A percentile compares a stretch with the other conserved stretches of the same genome.
phyloP scores from a whole-genome alignment of 2,329 filamentous ascomycete genomes.

The Dactylellina parvicollis region DNA sequence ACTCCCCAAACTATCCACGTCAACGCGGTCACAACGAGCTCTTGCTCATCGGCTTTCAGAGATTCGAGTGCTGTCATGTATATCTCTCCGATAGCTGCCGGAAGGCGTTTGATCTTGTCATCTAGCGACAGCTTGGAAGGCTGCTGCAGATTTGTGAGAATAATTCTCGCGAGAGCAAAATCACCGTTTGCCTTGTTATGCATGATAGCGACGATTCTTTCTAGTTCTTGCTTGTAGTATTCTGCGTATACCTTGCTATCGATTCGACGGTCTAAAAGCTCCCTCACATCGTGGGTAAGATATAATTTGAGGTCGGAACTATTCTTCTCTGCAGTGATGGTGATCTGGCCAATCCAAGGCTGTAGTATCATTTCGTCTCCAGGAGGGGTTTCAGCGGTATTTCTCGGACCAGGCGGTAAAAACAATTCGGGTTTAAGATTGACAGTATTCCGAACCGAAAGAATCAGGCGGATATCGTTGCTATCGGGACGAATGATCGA shows the following conservation, averaged over 20 bases:
- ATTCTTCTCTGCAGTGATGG: constrained; percentile 21
- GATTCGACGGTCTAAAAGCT: constrained; percentile 1
- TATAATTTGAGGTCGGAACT: constrained; percentile 6
- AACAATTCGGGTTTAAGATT: not conserved
- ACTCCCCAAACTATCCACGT: constrained; percentile 42
- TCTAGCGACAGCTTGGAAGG: constrained; percentile 20
- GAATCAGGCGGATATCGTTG: not conserved
- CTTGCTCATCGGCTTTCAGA: constrained; percentile 22
- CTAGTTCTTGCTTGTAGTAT: constrained; percentile 1
- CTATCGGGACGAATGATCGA: not conserved
- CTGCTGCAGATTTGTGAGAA: constrained; percentile 18
- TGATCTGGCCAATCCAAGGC: not conserved
- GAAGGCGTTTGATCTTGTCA: constrained; percentile 3
- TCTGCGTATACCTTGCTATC: not conserved
- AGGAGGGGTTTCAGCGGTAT: not conserved
- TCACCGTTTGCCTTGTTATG: constrained; percentile 23
- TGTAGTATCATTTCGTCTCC: not conserved
- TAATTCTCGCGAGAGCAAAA: constrained; percentile 23
- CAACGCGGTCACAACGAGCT: constrained; percentile 7
- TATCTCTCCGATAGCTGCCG: constrained; percentile 26
- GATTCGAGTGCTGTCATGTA: constrained; percentile 14
- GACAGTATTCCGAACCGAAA: not conserved
- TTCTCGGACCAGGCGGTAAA: not conserved
- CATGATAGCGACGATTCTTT: constrained; percentile 16
- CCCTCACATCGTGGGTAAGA: constrained; percentile 9